Evolutionary conservation across 352 stramenopile genomes (phyloP).

Genomic region (Pythium utonaiense): DNA sequence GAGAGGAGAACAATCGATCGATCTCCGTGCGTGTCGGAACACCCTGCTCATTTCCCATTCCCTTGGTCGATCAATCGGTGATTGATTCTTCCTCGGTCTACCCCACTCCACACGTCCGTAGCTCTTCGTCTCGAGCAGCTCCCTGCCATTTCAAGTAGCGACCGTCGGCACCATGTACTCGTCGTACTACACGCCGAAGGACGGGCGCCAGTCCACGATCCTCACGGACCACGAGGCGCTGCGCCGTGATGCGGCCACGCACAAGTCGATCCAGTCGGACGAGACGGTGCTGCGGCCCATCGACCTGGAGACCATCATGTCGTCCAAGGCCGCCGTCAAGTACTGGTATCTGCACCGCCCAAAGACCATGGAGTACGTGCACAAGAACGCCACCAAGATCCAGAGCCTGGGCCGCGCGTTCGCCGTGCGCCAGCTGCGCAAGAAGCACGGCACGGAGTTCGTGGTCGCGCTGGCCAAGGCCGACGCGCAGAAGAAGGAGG

Average conservation of each 20-base stretch:
- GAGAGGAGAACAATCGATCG: not conserved
- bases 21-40: not conserved
- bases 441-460: constrained; percentile 78
- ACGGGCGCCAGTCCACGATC: constrained; percentile 65
- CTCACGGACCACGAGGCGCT: constrained; percentile 83
- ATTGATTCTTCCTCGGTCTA: too few relatives aligned
- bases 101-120: not conserved
- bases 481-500: constrained; percentile 62
- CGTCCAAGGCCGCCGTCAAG: constrained; percentile 83
- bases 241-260: constrained; percentile 71
- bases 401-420: constrained; percentile 75
- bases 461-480: constrained; percentile 68
- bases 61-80: not conserved
- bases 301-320: constrained; percentile 87
- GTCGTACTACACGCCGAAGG: constrained; percentile 79
- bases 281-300: constrained; percentile 75
- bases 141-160: too few relatives aligned
- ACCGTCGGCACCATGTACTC: constrained; percentile 64
- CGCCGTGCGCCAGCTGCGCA: constrained; percentile 66
- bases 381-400: constrained; percentile 88
- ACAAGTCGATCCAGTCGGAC: constrained; percentile 77
- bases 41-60: constrained; percentile 11
- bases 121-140: not conserved
- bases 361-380: constrained; percentile 88
- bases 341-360: constrained; percentile 87